Evolutionary conservation across 2,329 filamentous ascomycete genomes (phyloP).

Genomic region (Sporothrix brasiliensis): DNA sequence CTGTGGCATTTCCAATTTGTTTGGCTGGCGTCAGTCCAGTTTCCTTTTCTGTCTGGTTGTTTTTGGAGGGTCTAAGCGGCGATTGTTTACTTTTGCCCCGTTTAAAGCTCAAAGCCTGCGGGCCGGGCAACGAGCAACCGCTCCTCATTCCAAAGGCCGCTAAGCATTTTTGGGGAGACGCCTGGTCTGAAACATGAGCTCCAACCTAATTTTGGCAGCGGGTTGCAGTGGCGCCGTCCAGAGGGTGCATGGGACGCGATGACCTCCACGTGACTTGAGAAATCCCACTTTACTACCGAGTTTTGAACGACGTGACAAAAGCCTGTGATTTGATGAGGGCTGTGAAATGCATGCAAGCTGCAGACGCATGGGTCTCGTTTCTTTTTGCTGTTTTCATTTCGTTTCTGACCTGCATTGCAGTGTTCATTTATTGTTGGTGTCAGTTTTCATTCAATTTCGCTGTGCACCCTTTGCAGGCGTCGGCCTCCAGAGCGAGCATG

Average conservation of each 20-base stretch:
- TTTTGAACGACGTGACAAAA: background rate
- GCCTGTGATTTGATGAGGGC: background rate
- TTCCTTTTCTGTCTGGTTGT: background rate
- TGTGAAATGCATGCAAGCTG: constrained; percentile 15
- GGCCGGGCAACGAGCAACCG: constrained; percentile 27
- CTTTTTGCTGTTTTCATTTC: background rate
- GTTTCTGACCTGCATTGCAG: background rate
- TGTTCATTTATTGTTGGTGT: background rate
- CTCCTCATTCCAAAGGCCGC: background rate
- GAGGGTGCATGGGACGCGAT: constrained; percentile 14
- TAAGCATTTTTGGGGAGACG: constrained; percentile 10
- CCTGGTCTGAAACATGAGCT: constrained; percentile 22
- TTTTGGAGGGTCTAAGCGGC: constrained; percentile 7
- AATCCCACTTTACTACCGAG: background rate
- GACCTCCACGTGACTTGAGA: background rate
- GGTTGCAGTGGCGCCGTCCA: background rate
- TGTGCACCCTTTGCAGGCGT: constrained; percentile 2
- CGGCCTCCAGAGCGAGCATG: background rate
- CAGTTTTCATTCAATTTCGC: background rate
- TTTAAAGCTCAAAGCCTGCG: constrained; percentile 8
- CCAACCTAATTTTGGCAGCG: constrained; percentile 19
- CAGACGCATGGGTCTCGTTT: constrained; percentile 13
- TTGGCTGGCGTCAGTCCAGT: background rate
- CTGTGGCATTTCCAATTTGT: constrained; percentile 5
- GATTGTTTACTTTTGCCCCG: constrained; percentile 27